These are phyloP conservation scores for Magnolia sinica DNA, from an alignment of 164 flowering plant genomes.

Conservation along the genomic window DNA sequence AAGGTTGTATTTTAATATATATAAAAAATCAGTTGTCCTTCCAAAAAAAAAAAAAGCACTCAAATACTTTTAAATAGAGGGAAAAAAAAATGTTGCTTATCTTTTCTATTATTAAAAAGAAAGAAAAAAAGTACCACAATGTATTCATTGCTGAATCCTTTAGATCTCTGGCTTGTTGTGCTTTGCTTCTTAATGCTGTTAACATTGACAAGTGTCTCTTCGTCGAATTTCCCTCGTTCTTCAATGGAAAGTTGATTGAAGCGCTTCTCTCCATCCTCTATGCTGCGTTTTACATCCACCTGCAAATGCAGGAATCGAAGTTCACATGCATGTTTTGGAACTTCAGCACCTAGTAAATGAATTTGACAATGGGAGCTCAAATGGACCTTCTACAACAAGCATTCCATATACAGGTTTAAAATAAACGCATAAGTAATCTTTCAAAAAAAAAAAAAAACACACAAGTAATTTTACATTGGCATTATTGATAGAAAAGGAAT, in stretches of 20 bases:
- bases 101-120: too few species aligned
- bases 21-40: too few species aligned
- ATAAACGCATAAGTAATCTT: too few species aligned
- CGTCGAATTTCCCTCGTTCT: constrained; percentile 94
- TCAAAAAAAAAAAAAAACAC: too few species aligned
- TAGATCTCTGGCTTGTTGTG: constrained; percentile 42
- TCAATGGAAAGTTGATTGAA: constrained; percentile 90
- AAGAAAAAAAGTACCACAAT: constrained; percentile 61
- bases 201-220: constrained; percentile 95
- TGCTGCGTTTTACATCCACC: constrained; percentile 72
- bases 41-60: too few species aligned
- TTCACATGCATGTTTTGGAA: background rate
- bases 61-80: too few species aligned
- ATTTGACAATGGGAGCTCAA: background rate
- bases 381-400: background rate
- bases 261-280: constrained; percentile 78
- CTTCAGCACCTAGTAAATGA: background rate
- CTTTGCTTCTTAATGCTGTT: constrained; percentile 71
- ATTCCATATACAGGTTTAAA: too few species aligned
- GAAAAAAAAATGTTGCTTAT: too few species aligned
- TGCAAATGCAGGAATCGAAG: constrained; percentile 19
- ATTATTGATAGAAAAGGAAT: too few species aligned
- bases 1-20: too few species aligned
- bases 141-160: constrained; percentile 85
- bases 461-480: too few species aligned